phyloP scores from a whole-genome alignment of 805 yeast species.

The Metschnikowia matae region DNA sequence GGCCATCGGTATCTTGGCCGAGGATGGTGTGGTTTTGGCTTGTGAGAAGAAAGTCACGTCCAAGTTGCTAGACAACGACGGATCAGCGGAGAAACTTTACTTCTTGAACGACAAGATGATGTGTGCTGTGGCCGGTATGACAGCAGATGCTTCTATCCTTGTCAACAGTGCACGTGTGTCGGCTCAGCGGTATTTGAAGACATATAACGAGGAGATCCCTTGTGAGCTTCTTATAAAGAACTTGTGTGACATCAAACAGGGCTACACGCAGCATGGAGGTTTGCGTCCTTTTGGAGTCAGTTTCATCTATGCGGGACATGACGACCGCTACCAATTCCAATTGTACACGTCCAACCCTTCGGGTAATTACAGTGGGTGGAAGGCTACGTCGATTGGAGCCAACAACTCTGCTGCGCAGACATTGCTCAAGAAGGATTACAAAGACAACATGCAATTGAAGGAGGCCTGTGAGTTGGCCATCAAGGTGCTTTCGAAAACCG shows the following conservation, averaged over 20 bases:
- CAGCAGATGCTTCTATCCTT: constrained; percentile 91
- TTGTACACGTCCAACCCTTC: constrained; percentile 94
- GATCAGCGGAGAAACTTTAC: constrained; percentile 89
- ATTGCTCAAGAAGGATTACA: constrained; percentile 88
- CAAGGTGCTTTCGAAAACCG: constrained; percentile 88
- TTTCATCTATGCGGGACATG: constrained; percentile 93
- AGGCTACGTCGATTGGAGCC: constrained; percentile 95
- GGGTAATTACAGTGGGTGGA: constrained; percentile 98
- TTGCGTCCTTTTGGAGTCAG: constrained; percentile 98
- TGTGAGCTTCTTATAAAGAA: constrained; percentile 84
- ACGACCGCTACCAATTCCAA: constrained; percentile 85
- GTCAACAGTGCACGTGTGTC: constrained; percentile 79
- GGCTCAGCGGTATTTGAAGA: constrained; percentile 81
- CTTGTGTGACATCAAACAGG: constrained; percentile 91
- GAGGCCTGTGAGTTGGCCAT: constrained; percentile 87
- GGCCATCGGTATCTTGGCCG: constrained; percentile 71
- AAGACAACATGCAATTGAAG: constrained; percentile 65
- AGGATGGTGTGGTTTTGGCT: constrained; percentile 89
- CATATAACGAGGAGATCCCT: constrained; percentile 91
- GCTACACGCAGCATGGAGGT: constrained; percentile 98
- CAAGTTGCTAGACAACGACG: constrained; percentile 88
- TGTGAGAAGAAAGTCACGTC: constrained; percentile 96
- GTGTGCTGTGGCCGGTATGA: constrained; percentile 97
- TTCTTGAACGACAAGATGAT: constrained; percentile 72
- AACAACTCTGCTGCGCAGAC: constrained; percentile 96